These are phyloP conservation scores for Adansonia rubrostipa DNA, from an alignment of 441 rosid species.

Conservation along the genomic window DNA sequence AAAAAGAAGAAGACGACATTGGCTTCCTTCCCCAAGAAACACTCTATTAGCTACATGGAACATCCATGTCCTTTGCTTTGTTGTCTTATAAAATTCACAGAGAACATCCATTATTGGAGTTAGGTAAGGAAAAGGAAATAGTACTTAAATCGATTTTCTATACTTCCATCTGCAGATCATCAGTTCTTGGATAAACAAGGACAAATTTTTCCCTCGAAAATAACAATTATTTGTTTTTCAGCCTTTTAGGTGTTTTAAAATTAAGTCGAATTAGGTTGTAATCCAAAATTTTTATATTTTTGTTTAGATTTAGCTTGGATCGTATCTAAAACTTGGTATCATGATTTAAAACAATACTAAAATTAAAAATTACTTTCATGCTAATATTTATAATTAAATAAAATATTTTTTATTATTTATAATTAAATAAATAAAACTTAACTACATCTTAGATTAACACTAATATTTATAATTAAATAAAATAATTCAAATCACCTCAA, in stretches of 20 bases:
- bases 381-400: too few species aligned
- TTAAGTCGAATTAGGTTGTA: too few species aligned
- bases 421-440: too few species aligned
- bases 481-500: too few species aligned
- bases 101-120: slow-evolving; percentile 3
- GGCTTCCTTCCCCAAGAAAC: not conserved
- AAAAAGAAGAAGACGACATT: not conserved
- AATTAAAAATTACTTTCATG: too few species aligned
- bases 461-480: too few species aligned
- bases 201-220: not conserved
- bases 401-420: too few species aligned
- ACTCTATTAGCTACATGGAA: not conserved
- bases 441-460: too few species aligned
- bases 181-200: not conserved
- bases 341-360: too few species aligned
- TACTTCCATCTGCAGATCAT: not conserved
- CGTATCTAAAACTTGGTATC: too few species aligned
- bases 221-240: not conserved
- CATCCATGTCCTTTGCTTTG: not conserved
- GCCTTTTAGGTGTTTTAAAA: not conserved
- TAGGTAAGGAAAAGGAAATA: not conserved
- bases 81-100: not conserved
- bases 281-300: too few species aligned
- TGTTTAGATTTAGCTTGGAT: too few species aligned
- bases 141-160: not conserved